These are phyloP conservation scores for Coniochaeta prunicola DNA, from an alignment of 2,329 filamentous ascomycete genomes.

Conservation along the genomic window DNA sequence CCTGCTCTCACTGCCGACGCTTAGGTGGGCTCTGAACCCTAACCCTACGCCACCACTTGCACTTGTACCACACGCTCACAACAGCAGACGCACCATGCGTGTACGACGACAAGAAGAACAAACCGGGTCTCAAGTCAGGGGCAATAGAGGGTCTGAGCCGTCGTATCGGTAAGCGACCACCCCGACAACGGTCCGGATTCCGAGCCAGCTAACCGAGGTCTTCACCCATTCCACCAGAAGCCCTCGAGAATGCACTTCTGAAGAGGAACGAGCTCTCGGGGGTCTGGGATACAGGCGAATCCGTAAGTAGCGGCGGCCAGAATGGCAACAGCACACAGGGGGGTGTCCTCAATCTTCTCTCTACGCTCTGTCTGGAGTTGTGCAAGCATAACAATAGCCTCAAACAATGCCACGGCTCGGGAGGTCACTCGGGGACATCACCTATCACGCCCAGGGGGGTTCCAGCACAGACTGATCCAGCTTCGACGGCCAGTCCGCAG, in stretches of 20 bases:
- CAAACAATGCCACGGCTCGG: background rate
- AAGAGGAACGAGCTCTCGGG: background rate
- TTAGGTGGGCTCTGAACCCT: background rate
- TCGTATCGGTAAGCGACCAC: conserved; percentile 1
- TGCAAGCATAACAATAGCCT: conserved; percentile 1
- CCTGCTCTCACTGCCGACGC: conserved; percentile 3
- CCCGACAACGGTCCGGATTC: too few relatives aligned
- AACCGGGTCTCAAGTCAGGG: conserved; percentile 3
- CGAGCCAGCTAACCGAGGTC: too few relatives aligned
- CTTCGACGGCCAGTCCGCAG: background rate
- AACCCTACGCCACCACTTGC: background rate
- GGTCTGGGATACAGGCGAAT: too few relatives aligned
- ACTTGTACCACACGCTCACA: background rate
- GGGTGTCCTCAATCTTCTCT: conserved; percentile 1
- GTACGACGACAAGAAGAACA: conserved; percentile 4
- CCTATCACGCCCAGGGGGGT: background rate
- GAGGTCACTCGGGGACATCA: background rate
- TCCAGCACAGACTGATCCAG: background rate
- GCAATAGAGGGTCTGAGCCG: conserved; percentile 4
- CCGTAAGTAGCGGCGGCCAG: background rate
- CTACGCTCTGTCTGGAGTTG: background rate
- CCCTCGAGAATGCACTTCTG: background rate
- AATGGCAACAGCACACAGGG: background rate
- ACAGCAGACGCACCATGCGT: background rate
- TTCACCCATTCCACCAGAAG: background rate